phyloP scores from a whole-genome alignment of 2,329 filamentous ascomycete genomes.

The Apiospora marii region DNA sequence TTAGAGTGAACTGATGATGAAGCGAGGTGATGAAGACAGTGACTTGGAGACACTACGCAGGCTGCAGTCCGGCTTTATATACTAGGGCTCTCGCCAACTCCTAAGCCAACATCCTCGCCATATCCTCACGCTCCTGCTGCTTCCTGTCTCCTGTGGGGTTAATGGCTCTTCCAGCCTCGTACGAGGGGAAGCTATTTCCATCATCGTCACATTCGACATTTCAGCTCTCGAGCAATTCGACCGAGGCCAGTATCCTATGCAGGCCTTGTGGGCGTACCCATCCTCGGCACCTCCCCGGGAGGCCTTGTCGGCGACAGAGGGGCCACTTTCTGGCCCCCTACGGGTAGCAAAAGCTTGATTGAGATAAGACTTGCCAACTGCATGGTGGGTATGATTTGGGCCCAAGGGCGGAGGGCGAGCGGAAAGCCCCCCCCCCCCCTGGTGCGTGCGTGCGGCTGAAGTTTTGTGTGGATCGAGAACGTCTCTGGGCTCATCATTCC shows the following conservation, averaged over 20 bases:
- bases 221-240: neutral
- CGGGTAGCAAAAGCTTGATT: neutral
- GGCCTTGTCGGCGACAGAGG: neutral
- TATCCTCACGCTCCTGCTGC: neutral
- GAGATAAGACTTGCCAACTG: neutral
- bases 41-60: neutral
- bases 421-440: neutral
- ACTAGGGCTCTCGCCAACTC: neutral
- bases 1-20: neutral
- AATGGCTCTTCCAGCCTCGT: neutral
- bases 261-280: neutral
- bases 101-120: neutral
- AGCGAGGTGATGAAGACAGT: neutral
- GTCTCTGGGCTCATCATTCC: too few species aligned
- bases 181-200: neutral
- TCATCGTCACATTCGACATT: neutral
- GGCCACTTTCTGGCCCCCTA: neutral
- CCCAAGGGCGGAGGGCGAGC: too few species aligned
- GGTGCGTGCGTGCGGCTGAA: too few species aligned
- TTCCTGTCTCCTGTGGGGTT: neutral
- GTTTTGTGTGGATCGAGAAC: too few species aligned
- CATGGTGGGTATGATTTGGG: neutral
- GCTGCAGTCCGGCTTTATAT: neutral
- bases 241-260: neutral
- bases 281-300: neutral